These are phyloP conservation scores for Mucor ambiguus DNA, from an alignment of 371 early-diverging fungal genomes.

Conservation along the genomic window DNA sequence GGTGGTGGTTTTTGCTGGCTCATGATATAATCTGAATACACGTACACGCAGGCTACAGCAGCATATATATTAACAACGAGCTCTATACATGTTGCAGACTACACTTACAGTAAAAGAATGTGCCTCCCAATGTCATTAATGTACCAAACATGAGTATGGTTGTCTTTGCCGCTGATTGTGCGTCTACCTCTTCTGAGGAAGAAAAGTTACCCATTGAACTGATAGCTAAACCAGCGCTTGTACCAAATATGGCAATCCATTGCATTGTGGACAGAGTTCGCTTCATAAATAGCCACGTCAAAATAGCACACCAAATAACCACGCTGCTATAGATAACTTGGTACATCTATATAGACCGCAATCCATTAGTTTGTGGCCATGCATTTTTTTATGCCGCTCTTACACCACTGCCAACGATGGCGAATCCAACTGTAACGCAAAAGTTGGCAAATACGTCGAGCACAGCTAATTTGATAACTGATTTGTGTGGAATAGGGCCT, in stretches of 20 bases:
- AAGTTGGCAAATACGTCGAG: constrained; percentile 74
- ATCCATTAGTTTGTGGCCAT: background rate
- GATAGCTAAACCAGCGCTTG: constrained; percentile 68
- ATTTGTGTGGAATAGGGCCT: constrained; percentile 47
- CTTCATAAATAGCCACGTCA: constrained; percentile 63
- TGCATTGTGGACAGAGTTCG: constrained; percentile 57
- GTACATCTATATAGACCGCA: constrained; percentile 52
- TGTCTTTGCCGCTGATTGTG: background rate
- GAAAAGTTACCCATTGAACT: constrained; percentile 48
- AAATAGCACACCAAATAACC: constrained; percentile 79
- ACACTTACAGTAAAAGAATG: constrained; percentile 56
- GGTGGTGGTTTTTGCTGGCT: constrained; percentile 50
- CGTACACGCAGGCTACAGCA: constrained; percentile 51
- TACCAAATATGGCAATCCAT: constrained; percentile 70
- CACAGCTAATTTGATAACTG: constrained; percentile 55
- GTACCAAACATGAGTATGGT: constrained; percentile 50
- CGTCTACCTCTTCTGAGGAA: constrained; percentile 17
- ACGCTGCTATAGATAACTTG: constrained; percentile 78
- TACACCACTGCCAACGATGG: constrained; percentile 78
- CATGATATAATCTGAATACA: constrained; percentile 56
- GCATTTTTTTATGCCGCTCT: background rate
- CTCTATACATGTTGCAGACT: background rate
- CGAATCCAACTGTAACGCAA: constrained; percentile 72
- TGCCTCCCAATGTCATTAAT: constrained; percentile 57
- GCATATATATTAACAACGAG: background rate